Evolutionary conservation across 1,284 basidiomycete species (phyloP).

Genomic region (Leccinum solheimii): DNA sequence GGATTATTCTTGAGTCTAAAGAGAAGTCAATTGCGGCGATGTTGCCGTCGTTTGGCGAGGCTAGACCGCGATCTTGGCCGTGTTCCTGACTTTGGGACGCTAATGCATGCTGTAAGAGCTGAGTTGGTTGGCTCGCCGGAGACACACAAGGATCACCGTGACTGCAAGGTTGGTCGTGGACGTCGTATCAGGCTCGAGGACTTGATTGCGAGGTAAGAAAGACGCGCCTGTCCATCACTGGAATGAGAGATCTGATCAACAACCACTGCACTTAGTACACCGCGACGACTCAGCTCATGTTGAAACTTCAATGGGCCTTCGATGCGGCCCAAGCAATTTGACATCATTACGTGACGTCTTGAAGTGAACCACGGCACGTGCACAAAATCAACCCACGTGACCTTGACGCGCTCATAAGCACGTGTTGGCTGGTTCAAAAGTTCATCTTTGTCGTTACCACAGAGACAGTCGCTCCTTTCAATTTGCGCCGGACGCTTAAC

Average conservation of each 20-base stretch:
- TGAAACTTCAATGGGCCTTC: background rate
- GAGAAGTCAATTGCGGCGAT: slow-evolving; percentile 22
- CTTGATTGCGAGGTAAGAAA: slow-evolving; percentile 14
- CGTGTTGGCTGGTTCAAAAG: slow-evolving; percentile 20
- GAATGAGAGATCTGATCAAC: background rate
- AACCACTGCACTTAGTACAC: too few species aligned
- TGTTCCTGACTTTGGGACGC: slow-evolving; percentile 22
- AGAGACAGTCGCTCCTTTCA: slow-evolving; percentile 29
- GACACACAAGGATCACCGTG: slow-evolving; percentile 20
- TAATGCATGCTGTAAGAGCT: slow-evolving; percentile 37
- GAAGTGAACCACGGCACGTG: slow-evolving; percentile 13
- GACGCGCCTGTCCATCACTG: slow-evolving; percentile 34
- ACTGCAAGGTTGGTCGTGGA: slow-evolving; percentile 18
- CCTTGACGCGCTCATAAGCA: slow-evolving; percentile 25
- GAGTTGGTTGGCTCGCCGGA: slow-evolving; percentile 25
- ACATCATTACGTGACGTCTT: background rate
- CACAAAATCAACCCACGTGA: slow-evolving; percentile 36
- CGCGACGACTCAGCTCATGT: slow-evolving; percentile 5
- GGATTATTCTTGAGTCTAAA: slow-evolving; percentile 29
- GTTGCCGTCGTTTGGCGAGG: slow-evolving; percentile 19
- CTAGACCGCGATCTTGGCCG: slow-evolving; percentile 8
- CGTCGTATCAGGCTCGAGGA: slow-evolving; percentile 17
- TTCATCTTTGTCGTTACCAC: slow-evolving; percentile 8
- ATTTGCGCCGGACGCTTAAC: slow-evolving; percentile 32
- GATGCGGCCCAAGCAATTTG: background rate